These are phyloP conservation scores for Fusarium tricinctum DNA, from an alignment of 2,329 filamentous ascomycete genomes.

Conservation along the genomic window DNA sequence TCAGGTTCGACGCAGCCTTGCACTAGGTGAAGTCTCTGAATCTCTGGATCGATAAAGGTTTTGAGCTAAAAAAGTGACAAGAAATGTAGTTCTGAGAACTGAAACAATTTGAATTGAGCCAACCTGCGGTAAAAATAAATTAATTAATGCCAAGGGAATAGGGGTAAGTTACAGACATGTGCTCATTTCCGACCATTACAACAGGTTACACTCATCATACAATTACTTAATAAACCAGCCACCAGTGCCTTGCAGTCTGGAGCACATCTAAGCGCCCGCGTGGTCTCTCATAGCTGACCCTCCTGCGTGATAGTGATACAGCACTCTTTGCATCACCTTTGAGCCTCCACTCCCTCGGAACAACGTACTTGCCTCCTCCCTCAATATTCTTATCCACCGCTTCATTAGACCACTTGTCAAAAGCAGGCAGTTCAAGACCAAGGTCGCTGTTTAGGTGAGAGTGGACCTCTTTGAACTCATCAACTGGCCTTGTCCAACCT, in stretches of 20 bases:
- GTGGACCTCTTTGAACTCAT: slow-evolving; percentile 41
- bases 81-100: too few relatives aligned
- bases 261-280: slow-evolving; percentile 34
- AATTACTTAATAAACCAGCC: slow-evolving; percentile 27
- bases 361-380: slow-evolving; percentile 42
- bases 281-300: slow-evolving; percentile 11
- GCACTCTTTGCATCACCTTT: slow-evolving; percentile 27
- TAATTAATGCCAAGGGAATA: not conserved
- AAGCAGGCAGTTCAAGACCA: slow-evolving; percentile 32
- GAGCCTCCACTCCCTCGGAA: slow-evolving; percentile 38
- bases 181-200: not conserved
- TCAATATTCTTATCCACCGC: slow-evolving; percentile 30
- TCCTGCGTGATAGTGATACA: not conserved
- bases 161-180: too few relatives aligned
- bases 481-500: slow-evolving; percentile 36
- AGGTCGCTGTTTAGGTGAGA: slow-evolving; percentile 33
- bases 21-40: not conserved
- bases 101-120: too few relatives aligned
- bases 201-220: not conserved
- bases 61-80: too few relatives aligned
- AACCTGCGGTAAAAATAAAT: too few relatives aligned
- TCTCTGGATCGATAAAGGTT: too few relatives aligned
- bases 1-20: not conserved
- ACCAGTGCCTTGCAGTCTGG: slow-evolving; percentile 36
- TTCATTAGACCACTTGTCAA: slow-evolving; percentile 43